These are phyloP conservation scores for Ustulina deusta DNA, from an alignment of 2,329 filamentous ascomycete species.

Conservation along the genomic window DNA sequence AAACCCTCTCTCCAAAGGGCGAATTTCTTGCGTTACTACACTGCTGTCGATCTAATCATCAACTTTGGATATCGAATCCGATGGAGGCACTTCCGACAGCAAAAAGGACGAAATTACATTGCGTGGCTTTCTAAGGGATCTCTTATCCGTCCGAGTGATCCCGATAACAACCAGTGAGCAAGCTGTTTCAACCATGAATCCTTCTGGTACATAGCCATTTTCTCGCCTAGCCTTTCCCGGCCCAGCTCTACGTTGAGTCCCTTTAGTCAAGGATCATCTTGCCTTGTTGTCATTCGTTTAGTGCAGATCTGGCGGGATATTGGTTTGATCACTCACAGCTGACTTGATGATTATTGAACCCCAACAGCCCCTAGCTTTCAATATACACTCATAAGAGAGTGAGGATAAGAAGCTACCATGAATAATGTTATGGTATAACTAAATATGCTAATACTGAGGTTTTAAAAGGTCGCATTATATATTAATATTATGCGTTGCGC, in stretches of 20 bases:
- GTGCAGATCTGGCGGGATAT: background rate
- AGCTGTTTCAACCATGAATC: constrained; percentile 12
- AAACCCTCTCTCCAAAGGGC: background rate
- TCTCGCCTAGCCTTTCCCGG: background rate
- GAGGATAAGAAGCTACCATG: background rate
- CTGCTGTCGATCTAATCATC: background rate
- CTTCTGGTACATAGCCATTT: background rate
- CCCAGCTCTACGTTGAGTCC: background rate
- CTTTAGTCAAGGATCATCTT: background rate
- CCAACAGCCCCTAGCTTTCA: too few species aligned
- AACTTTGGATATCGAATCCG: too few species aligned
- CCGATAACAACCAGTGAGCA: background rate
- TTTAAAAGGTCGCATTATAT: too few species aligned
- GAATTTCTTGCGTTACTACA: background rate
- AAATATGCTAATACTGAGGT: too few species aligned
- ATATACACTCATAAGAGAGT: background rate
- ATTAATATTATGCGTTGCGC: too few species aligned
- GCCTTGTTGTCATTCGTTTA: constrained; percentile 1
- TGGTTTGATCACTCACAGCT: background rate
- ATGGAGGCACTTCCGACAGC: background rate
- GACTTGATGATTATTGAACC: background rate
- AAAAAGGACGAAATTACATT: background rate
- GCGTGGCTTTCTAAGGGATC: background rate
- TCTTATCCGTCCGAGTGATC: background rate
- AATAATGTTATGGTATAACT: background rate